phyloP scores from a whole-genome alignment of 139 green algal genomes.

The Asterochloris sp. region DNA sequence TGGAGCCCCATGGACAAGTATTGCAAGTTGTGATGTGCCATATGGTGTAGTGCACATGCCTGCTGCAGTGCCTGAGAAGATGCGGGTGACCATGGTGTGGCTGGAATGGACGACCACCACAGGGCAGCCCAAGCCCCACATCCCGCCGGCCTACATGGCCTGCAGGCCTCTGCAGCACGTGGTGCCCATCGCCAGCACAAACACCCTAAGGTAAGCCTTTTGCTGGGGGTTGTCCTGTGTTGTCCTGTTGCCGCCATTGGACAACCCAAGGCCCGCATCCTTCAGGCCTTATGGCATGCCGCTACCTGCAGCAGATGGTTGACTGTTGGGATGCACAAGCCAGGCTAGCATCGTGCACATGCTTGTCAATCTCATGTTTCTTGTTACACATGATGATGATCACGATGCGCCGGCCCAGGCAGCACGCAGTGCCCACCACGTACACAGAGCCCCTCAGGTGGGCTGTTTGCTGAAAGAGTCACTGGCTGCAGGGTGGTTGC shows the following conservation, averaged over 20 bases:
- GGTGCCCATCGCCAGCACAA: slow-evolving; percentile 37
- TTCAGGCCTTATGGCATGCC: neutral
- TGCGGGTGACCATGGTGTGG: slow-evolving; percentile 41
- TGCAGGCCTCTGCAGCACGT: slow-evolving; percentile 35
- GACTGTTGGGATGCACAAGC: neutral
- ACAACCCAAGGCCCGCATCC: neutral
- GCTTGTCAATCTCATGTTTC: neutral
- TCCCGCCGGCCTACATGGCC: slow-evolving; percentile 13
- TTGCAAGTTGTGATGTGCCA: neutral
- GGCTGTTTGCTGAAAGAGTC: neutral
- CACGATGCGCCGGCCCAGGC: neutral
- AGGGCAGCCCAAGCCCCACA: slow-evolving; percentile 4
- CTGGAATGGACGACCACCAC: slow-evolving; percentile 32
- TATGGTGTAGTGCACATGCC: neutral
- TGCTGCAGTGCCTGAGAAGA: slow-evolving; percentile 33
- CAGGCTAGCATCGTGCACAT: neutral
- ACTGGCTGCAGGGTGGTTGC: slow-evolving; percentile 12
- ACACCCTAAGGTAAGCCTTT: slow-evolving; percentile 11
- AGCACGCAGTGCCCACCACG: neutral
- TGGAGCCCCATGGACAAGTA: neutral
- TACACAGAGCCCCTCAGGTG: neutral
- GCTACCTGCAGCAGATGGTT: neutral
- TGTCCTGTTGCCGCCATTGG: neutral
- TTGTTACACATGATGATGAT: too few relatives aligned
- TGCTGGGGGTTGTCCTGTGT: neutral